phyloP scores from a whole-genome alignment of 1,284 basidiomycete genomes.

The Ceratobasidium papillatum region DNA sequence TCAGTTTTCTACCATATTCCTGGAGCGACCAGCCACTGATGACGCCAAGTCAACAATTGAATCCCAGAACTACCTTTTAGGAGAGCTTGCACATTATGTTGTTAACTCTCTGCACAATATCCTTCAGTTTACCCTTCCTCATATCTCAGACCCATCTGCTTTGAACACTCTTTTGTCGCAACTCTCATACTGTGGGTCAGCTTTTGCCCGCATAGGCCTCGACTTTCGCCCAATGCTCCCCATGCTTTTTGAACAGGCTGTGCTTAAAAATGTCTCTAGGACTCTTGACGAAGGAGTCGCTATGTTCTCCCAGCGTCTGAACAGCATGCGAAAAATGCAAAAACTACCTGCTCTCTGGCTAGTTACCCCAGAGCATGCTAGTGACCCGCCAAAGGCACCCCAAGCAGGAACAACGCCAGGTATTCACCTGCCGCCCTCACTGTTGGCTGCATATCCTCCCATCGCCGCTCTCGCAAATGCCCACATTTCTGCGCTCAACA shows the following conservation, averaged over 20 bases:
- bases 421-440: conserved; percentile 62
- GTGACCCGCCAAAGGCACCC: conserved; percentile 30
- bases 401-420: background rate
- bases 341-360: conserved; percentile 59
- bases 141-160: conserved; percentile 65
- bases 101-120: conserved; percentile 45
- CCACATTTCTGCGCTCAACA: conserved; percentile 78
- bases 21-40: conserved; percentile 62
- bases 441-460: conserved; percentile 78
- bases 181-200: conserved; percentile 90
- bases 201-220: conserved; percentile 89
- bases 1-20: conserved; percentile 90
- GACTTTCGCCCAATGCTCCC: conserved; percentile 78
- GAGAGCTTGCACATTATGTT: conserved; percentile 46
- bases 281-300: conserved; percentile 54
- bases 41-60: conserved; percentile 3
- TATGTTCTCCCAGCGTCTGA: conserved; percentile 44
- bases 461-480: conserved; percentile 81
- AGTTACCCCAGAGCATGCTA: conserved; percentile 47
- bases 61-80: conserved; percentile 44
- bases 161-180: conserved; percentile 89
- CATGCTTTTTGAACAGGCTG: conserved; percentile 69
- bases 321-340: conserved; percentile 23
- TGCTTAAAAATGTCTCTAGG: conserved; percentile 58
- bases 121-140: conserved; percentile 44